Percentiles rank a stretch among this genome's conserved stretches.
Evolutionary conservation across 164 flowering plant species (phyloP).

Genomic region (Chimonanthus praecox): DNA sequence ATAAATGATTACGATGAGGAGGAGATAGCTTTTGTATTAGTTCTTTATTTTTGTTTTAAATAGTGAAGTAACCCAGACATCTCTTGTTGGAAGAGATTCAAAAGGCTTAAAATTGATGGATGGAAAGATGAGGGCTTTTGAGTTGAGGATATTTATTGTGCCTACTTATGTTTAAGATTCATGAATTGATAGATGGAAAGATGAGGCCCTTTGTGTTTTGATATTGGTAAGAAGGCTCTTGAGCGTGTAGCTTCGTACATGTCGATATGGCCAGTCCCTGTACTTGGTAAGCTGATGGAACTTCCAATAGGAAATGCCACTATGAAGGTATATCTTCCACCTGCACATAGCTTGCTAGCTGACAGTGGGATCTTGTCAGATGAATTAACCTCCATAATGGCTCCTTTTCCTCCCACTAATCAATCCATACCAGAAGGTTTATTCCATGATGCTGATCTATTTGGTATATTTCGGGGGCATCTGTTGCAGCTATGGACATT

Average conservation of each 20-base stretch:
- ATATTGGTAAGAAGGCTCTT: constrained; percentile 83
- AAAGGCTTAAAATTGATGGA: neutral
- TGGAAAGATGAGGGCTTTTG: neutral
- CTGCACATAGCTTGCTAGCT: constrained; percentile 65
- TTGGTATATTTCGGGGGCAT: constrained; percentile 72
- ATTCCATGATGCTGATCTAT: constrained; percentile 90
- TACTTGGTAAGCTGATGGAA: constrained; percentile 75
- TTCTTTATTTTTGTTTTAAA: neutral
- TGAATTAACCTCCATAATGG: constrained; percentile 56
- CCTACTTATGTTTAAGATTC: neutral
- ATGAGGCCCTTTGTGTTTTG: constrained; percentile 92
- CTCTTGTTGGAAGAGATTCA: neutral
- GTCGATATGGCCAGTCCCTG: constrained; percentile 81
- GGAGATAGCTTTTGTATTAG: neutral
- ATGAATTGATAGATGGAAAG: constrained; percentile 30
- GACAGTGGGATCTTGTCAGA: constrained; percentile 46
- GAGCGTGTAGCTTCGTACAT: constrained; percentile 79
- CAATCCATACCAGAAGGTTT: constrained; percentile 83
- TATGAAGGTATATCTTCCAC: constrained; percentile 84
- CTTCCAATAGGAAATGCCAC: constrained; percentile 91
- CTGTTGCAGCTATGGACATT: constrained; percentile 86
- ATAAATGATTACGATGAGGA: too few relatives aligned
- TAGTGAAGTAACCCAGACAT: neutral
- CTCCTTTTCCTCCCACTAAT: constrained; percentile 76
- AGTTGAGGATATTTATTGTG: neutral